Conservation (phyloP, 2,329 filamentous ascomycete genomes). For the Diaporthe batatas region DNA sequence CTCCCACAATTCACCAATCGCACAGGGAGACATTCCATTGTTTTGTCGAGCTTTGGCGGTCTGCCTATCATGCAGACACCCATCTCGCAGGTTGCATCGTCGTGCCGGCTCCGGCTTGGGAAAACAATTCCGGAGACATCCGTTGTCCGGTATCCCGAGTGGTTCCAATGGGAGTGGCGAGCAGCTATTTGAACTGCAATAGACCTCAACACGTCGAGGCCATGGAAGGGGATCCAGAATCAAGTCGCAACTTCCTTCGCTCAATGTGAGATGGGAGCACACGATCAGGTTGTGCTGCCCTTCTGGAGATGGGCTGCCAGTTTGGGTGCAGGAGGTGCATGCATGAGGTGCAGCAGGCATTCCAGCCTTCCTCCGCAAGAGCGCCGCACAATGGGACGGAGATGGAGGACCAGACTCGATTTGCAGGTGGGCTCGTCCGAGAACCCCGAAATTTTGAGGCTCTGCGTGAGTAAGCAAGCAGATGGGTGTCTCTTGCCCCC, state of each 20-base stretch:
- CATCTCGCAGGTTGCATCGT: constrained; percentile 21
- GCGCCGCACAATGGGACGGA: not conserved
- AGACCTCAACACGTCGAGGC: not conserved
- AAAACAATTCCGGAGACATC: not conserved
- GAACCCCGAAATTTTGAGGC: constrained; percentile 35
- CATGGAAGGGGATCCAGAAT: not conserved
- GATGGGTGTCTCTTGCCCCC: constrained; percentile 1
- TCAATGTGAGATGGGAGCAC: constrained; percentile 11
- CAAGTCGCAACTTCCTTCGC: not conserved
- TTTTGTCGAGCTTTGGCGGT: constrained; percentile 30
- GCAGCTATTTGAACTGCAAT: not conserved
- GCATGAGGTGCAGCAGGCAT: constrained; percentile 7
- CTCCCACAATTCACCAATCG: constrained; percentile 22
- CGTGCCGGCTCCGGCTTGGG: constrained; percentile 22
- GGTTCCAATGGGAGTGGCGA: not conserved
- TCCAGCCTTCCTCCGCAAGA: not conserved
- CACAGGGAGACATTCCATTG: not conserved
- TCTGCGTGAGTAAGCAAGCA: constrained; percentile 33
- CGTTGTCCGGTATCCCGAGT: not conserved
- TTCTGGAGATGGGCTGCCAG: not conserved
- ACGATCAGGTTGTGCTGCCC: constrained; percentile 10
- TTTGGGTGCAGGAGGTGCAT: constrained; percentile 15
- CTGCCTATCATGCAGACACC: constrained; percentile 33
- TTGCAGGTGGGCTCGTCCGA: constrained; percentile 22
- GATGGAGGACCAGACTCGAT: not conserved